Base-by-base conservation (phyloP, 371 early-diverging fungal genomes). In the Rhizomucor pusillus region DNA sequence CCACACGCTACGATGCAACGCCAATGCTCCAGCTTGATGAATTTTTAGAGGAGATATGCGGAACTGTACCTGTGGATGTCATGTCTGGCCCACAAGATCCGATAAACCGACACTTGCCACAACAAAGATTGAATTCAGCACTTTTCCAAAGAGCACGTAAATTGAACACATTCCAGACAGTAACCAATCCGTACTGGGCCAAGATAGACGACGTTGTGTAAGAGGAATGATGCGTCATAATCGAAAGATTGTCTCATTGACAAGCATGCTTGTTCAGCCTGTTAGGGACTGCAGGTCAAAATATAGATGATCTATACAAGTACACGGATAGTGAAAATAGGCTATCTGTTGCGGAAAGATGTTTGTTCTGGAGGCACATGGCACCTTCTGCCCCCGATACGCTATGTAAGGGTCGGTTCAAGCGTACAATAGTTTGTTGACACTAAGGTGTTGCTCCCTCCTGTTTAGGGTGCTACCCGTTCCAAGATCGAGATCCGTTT, bases 371-470 rank as follows among this genome's bases (percentile, higher is more conserved):
- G 92, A 74, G 88, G 18, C 93, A 94, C 51, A 68, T 95, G 19
- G 93, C 94, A 9, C 98, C 98, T 0, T 86, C 94, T 10, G 87
- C 92, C 0, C 98, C 98, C 0, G 98, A 97, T 69, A 95, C 96
- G 3, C 71, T 96, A 35, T 92, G 90, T 89, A 75, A 59, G 81
- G 16, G 53, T 34, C 2, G 14, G 20, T 54, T 14, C 20, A 14
- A 13, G 23, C 10, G 19, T 51, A 35, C 35, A 7, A 11, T n/a
- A n/a, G n/a, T n/a, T n/a, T n/a, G n/a, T n/a, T n/a, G n/a, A n/a
- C n/a, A n/a, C n/a, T n/a, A n/a, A n/a, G n/a, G n/a, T n/a, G n/a
- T 29, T 23, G 25, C 6, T 53, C 34, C 45, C 45, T 47, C 55
- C 3, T 29, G 23, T 14, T n/a, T 49, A 89, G 89, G 90, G 87